These are phyloP conservation scores for Linanthus parryae DNA, from an alignment of 148 eudicot species.

Conservation along the genomic window DNA sequence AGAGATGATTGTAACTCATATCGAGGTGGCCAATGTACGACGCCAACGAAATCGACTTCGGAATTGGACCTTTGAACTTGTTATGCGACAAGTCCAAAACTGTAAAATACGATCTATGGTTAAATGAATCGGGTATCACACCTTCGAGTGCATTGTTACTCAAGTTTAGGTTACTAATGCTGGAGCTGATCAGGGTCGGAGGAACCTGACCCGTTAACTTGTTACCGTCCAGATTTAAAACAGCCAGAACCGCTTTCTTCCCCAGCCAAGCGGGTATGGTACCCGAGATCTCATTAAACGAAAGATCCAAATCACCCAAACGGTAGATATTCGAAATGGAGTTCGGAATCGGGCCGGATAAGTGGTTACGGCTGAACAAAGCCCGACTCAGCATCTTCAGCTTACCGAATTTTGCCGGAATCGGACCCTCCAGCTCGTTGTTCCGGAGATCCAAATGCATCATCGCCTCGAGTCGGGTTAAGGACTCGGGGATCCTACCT, in stretches of 20 bases:
- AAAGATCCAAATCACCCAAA: conserved; percentile 72
- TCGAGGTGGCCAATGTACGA: conserved; percentile 73
- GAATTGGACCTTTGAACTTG: conserved; percentile 49
- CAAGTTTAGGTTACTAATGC: conserved; percentile 56
- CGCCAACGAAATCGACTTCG: conserved; percentile 53
- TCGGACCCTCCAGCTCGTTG: conserved; percentile 43
- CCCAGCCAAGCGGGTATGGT: conserved; percentile 47
- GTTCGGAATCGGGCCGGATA: conserved; percentile 44
- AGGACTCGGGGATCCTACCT: conserved; percentile 45
- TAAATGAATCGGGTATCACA: conserved; percentile 59
- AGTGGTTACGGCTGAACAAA: conserved; percentile 53
- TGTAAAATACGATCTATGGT: conserved; percentile 74
- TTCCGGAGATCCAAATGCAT: conserved; percentile 75
- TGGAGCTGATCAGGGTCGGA: conserved; percentile 38
- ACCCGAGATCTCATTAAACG: conserved; percentile 54
- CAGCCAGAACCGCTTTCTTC: conserved; percentile 67
- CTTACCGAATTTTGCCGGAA: conserved; percentile 54
- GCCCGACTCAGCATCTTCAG: conserved; percentile 75
- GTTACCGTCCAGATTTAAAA: conserved; percentile 68
- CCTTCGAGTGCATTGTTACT: conserved; percentile 69
- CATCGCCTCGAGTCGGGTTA: conserved; percentile 38
- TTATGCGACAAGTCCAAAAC: conserved; percentile 69
- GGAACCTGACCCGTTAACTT: conserved; percentile 53
- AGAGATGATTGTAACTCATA: conserved; percentile 72
- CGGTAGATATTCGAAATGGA: conserved; percentile 60